phyloP scores from a whole-genome alignment of 371 early-diverging fungal species.

The Nematocida displodere region DNA sequence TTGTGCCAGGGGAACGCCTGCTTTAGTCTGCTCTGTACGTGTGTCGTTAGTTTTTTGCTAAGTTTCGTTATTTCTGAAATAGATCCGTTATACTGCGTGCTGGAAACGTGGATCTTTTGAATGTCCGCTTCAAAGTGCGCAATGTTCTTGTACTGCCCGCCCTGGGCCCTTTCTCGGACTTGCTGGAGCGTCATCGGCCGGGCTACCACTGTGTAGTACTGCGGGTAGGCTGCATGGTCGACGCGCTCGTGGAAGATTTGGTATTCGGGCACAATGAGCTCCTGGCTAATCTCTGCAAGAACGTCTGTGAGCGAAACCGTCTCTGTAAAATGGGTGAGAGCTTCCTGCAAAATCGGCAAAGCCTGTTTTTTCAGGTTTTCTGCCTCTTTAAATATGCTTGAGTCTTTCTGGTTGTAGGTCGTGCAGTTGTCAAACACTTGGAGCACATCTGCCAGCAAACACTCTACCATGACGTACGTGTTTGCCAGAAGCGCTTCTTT shows the following conservation, averaged over 20 bases:
- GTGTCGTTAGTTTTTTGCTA: constrained; percentile 1
- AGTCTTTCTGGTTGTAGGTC: constrained; percentile 73
- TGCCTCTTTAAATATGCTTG: constrained; percentile 75
- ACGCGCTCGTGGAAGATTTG: constrained; percentile 95
- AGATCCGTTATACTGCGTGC: constrained; percentile 17
- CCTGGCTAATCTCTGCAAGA: constrained; percentile 67
- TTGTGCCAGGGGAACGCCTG: constrained; percentile 35
- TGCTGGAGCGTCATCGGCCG: constrained; percentile 88
- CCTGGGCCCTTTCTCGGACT: constrained; percentile 70
- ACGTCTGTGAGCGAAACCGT: constrained; percentile 3
- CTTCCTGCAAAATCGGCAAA: background rate
- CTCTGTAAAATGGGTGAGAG: background rate
- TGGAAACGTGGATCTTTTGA: constrained; percentile 48
- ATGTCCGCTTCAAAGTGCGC: constrained; percentile 73
- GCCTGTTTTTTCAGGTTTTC: constrained; percentile 34
- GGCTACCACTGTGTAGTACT: constrained; percentile 86
- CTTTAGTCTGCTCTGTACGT: background rate
- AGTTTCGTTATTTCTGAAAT: constrained; percentile 41
- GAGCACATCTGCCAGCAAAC: constrained; percentile 71
- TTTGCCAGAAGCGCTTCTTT: constrained; percentile 70
- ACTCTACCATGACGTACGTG: constrained; percentile 70
- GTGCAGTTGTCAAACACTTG: constrained; percentile 78
- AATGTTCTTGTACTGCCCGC: constrained; percentile 70
- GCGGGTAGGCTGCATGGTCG: constrained; percentile 72
- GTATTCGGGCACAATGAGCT: constrained; percentile 71